phyloP scores from a whole-genome alignment of 805 yeast species.

The Yamadazyma sp. region DNA sequence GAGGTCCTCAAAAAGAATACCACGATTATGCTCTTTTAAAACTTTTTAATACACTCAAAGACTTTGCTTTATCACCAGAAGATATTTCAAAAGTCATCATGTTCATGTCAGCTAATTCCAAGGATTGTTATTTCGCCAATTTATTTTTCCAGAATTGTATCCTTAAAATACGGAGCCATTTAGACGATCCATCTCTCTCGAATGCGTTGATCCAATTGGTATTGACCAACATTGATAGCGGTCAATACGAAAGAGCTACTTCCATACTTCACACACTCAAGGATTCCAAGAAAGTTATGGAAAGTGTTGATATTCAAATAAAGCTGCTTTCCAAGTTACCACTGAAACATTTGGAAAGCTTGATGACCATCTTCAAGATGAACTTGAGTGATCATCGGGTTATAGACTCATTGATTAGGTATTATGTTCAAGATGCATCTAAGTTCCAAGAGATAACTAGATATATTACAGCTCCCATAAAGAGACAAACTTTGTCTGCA shows the following conservation, averaged over 20 bases:
- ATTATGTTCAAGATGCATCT: neutral
- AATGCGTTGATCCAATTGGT: neutral
- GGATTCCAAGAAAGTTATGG: neutral
- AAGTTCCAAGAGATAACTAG: neutral
- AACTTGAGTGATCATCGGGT: neutral
- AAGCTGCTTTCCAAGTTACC: neutral
- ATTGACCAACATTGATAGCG: neutral
- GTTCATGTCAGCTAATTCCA: neutral
- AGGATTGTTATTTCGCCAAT: slow-evolving; percentile 9
- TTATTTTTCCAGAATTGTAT: slow-evolving; percentile 1
- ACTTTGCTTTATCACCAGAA: neutral
- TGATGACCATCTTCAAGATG: neutral
- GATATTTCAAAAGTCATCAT: slow-evolving; percentile 4
- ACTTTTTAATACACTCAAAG: slow-evolving; percentile 6
- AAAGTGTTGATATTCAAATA: neutral
- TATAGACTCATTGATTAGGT: slow-evolving; percentile 1
- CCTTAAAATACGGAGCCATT: neutral
- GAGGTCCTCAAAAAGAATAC: slow-evolving; percentile 7
- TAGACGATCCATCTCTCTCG: neutral
- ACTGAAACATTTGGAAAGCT: neutral
- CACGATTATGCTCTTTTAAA: slow-evolving; percentile 13
- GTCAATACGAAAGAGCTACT: slow-evolving; percentile 2
- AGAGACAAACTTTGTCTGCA: slow-evolving; percentile 30
- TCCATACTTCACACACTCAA: neutral
- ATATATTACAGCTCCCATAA: slow-evolving; percentile 12